Percentiles rank a stretch among this genome's conserved stretches.
These are phyloP conservation scores for Kitagawia praeruptora DNA, from an alignment of 129 eudicot species.

Conservation along the genomic window DNA sequence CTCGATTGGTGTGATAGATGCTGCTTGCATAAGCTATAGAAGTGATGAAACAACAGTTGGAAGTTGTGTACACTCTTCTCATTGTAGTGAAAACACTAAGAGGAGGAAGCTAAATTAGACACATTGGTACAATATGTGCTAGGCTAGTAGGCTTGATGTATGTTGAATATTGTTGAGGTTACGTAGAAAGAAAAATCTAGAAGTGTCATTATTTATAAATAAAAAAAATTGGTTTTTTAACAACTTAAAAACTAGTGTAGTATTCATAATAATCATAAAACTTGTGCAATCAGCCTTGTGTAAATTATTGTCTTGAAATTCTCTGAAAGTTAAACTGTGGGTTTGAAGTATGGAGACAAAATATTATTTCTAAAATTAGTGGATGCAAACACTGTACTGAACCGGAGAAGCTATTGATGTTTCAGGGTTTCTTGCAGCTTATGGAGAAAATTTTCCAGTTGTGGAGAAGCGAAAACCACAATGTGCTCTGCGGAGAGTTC, in stretches of 20 bases:
- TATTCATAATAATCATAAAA: too few species aligned
- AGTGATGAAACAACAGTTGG: conserved; percentile 20
- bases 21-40: conserved; percentile 32
- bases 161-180: not conserved
- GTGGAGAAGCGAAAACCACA: conserved; percentile 60
- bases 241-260: too few species aligned
- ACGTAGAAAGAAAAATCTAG: not conserved
- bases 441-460: conserved; percentile 77
- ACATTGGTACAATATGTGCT: not conserved
- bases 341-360: too few species aligned
- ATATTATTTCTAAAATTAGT: too few species aligned
- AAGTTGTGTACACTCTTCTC: conserved; percentile 22
- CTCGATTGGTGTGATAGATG: conserved; percentile 32
- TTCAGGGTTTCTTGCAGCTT: conserved; percentile 33
- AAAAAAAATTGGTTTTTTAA: too few species aligned
- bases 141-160: not conserved
- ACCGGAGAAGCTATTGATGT: not conserved
- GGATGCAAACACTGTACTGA: too few species aligned
- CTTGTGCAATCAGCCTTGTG: too few species aligned
- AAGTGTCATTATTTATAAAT: not conserved
- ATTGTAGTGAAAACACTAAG: conserved; percentile 12
- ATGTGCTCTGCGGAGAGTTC: conserved; percentile 44
- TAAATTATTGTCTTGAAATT: too few species aligned
- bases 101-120: conserved; percentile 19
- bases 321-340: too few species aligned